These are phyloP conservation scores for Heimioporus retisporus DNA, from an alignment of 1,284 basidiomycete genomes.

Conservation along the genomic window DNA sequence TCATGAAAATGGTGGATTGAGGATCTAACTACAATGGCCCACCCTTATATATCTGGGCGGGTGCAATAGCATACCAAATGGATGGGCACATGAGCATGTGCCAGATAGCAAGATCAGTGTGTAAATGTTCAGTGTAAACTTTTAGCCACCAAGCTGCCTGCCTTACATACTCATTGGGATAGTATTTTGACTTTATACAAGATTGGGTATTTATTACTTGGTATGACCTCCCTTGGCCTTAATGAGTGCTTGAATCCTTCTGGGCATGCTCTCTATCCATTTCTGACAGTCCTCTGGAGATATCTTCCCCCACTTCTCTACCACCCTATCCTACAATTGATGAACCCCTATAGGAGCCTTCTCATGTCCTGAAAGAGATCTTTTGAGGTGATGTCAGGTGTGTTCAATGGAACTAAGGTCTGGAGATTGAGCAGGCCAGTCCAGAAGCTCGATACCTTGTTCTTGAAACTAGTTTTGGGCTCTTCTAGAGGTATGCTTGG, in stretches of 20 bases:
- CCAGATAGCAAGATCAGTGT: too few relatives aligned
- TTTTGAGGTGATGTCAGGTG: background rate
- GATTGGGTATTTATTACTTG: background rate
- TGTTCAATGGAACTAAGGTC: conserved; percentile 10
- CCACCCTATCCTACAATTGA: conserved; percentile 2
- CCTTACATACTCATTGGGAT: background rate
- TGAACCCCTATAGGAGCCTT: background rate
- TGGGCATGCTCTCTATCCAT: conserved; percentile 5
- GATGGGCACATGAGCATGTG: too few relatives aligned
- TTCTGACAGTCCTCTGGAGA: conserved; percentile 7
- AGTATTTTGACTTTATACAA: conserved; percentile 1
- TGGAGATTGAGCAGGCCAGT: conserved; percentile 5
- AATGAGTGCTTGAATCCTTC: background rate
- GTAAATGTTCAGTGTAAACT: too few relatives aligned
- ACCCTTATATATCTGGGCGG: too few relatives aligned
- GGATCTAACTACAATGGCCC: too few relatives aligned
- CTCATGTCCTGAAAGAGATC: background rate
- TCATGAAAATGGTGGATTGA: too few relatives aligned
- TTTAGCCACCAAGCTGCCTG: too few relatives aligned
- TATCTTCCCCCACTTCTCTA: conserved; percentile 1
- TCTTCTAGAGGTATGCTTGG: conserved; percentile 5
- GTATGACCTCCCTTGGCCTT: background rate
- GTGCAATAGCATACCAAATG: too few relatives aligned
- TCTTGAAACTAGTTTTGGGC: conserved; percentile 1
- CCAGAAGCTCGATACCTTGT: background rate